Evolutionary conservation across 441 rosid genomes (phyloP).

Genomic region (Omphalea diandra): DNA sequence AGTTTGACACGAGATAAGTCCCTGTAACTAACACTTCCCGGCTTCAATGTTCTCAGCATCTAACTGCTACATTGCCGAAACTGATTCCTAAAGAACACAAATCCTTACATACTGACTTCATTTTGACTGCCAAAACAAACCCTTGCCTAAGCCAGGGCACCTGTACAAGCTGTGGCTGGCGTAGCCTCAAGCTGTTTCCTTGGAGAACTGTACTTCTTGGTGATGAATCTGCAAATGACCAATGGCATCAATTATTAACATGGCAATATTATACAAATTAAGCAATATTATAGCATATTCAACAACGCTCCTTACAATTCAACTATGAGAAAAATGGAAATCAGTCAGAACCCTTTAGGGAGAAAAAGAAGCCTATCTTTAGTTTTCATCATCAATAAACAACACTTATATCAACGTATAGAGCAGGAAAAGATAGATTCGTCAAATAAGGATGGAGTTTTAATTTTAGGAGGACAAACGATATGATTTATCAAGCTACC

Average conservation of each 20-base stretch:
- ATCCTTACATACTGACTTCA: neutral
- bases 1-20: conserved; percentile 10
- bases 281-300: conserved; percentile 6
- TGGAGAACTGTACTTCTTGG: conserved; percentile 78
- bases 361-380: neutral
- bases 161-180: conserved; percentile 76
- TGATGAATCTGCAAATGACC: conserved; percentile 61
- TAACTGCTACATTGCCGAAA: conserved; percentile 25
- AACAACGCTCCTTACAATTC: neutral
- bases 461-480: neutral
- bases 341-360: neutral
- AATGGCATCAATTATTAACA: neutral
- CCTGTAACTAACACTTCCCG: no score
- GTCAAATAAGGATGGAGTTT: neutral
- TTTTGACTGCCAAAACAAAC: conserved; percentile 4
- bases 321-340: neutral
- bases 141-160: conserved; percentile 55
- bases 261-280: neutral
- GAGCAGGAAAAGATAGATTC: neutral
- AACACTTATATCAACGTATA: neutral
- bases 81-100: neutral
- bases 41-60: conserved; percentile 13
- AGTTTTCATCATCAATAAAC: neutral
- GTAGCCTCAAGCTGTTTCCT: conserved; percentile 58
- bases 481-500: conserved; percentile 42